These are phyloP conservation scores for Phytophthora multivora DNA, from an alignment of 352 stramenopile genomes.

Conservation along the genomic window DNA sequence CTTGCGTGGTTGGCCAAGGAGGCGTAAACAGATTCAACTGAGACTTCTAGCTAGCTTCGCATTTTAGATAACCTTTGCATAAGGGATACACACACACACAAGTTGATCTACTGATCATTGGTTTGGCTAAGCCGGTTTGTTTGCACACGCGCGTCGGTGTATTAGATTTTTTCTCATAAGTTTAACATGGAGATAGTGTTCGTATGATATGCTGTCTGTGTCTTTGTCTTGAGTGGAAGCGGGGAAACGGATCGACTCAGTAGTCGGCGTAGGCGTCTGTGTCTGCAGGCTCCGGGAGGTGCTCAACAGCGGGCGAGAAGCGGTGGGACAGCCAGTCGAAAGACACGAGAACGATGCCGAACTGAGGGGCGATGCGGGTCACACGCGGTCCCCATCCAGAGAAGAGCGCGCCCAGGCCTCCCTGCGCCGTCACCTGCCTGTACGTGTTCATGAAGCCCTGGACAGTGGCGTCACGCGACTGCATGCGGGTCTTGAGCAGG, in stretches of 20 bases:
- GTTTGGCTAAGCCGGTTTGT: slow-evolving; percentile 3
- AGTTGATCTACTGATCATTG: background rate
- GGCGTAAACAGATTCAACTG: slow-evolving; percentile 15
- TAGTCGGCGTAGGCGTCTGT: slow-evolving; percentile 40
- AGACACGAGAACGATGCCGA: slow-evolving; percentile 80
- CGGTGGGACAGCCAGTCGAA: slow-evolving; percentile 83
- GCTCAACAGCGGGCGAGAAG: slow-evolving; percentile 36
- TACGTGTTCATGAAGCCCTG: slow-evolving; percentile 58
- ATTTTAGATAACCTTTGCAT: slow-evolving; percentile 18
- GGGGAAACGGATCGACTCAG: slow-evolving; percentile 14
- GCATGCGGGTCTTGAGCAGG: slow-evolving; percentile 83
- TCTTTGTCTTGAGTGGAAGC: background rate
- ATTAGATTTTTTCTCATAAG: slow-evolving; percentile 36
- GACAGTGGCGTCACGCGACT: slow-evolving; percentile 57
- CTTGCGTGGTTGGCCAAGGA: slow-evolving; percentile 54
- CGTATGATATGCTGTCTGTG: slow-evolving; percentile 27
- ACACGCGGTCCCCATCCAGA: slow-evolving; percentile 73
- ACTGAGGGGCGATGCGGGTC: slow-evolving; percentile 78
- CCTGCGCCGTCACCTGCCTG: slow-evolving; percentile 53
- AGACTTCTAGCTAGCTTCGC: background rate
- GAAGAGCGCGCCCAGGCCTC: slow-evolving; percentile 62
- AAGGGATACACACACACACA: slow-evolving; percentile 8
- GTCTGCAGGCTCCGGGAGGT: slow-evolving; percentile 27
- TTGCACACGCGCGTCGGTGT: slow-evolving; percentile 23
- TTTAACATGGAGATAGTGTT: slow-evolving; percentile 38